A percentile compares a stretch with the other conserved stretches of the same genome.
These are phyloP conservation scores for Coemansia sp. DNA, from an alignment of 192 early-diverging fungal genomes.

Conservation along the genomic window DNA sequence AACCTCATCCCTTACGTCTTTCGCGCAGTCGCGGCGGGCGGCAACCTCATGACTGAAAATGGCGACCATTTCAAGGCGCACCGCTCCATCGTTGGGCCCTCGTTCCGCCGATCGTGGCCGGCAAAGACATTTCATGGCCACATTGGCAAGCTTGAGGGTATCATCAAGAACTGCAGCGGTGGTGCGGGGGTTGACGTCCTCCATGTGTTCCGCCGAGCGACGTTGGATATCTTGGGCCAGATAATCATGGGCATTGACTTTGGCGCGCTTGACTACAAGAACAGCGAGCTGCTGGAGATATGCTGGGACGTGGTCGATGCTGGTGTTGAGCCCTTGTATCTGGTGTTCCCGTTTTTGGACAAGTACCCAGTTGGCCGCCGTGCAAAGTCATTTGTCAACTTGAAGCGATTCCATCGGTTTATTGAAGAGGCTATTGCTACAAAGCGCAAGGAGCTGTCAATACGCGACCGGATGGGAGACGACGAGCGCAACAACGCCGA, in stretches of 20 bases:
- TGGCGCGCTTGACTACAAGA: slow-evolving; percentile 44
- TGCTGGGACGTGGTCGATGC: slow-evolving; percentile 52
- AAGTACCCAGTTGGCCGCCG: slow-evolving; percentile 40
- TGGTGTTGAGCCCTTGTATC: slow-evolving; percentile 43
- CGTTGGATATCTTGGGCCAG: slow-evolving; percentile 45
- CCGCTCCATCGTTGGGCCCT: slow-evolving; percentile 43
- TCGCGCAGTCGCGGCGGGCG: slow-evolving; percentile 44
- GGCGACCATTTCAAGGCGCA: slow-evolving; percentile 47
- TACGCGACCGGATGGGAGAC: slow-evolving; percentile 14
- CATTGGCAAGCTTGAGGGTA: slow-evolving; percentile 29
- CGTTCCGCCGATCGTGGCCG: slow-evolving; percentile 51
- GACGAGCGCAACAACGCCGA: slow-evolving; percentile 42
- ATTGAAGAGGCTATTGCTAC: slow-evolving; percentile 42
- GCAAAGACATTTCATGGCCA: slow-evolving; percentile 32
- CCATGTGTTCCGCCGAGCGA: slow-evolving; percentile 38
- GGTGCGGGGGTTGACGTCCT: slow-evolving; percentile 20
- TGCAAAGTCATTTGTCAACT: slow-evolving; percentile 40
- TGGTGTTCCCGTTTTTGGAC: slow-evolving; percentile 55
- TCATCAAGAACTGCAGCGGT: slow-evolving; percentile 11
- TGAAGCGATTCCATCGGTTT: slow-evolving; percentile 38
- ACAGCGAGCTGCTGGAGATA: slow-evolving; percentile 43
- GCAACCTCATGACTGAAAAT: slow-evolving; percentile 50
- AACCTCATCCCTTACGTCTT: slow-evolving; percentile 49
- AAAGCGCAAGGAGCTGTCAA: slow-evolving; percentile 33
- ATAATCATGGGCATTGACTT: slow-evolving; percentile 51